Conservation (phyloP, 495 filamentous ascomycete species). For the Aspergillus affinis region DNA sequence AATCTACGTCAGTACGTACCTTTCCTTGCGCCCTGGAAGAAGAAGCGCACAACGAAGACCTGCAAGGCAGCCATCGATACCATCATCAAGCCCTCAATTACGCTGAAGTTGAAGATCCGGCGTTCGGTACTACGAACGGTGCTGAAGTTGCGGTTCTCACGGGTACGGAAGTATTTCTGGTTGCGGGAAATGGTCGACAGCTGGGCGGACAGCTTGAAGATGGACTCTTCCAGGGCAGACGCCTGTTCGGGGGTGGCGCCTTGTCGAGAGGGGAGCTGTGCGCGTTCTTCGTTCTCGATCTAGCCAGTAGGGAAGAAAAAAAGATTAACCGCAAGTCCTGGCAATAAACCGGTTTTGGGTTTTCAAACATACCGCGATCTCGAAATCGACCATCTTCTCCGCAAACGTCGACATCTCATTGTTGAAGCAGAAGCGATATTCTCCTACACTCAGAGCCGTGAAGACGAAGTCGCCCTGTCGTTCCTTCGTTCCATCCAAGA, state of each 20-base stretch:
- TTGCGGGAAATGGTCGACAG: constrained; percentile 95
- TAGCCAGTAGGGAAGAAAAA: constrained; percentile 34
- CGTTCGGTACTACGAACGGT: constrained; percentile 95
- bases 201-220: constrained; percentile 91
- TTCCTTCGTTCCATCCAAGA: constrained; percentile 88
- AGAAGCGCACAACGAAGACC: constrained; percentile 97
- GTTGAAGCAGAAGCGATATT: constrained; percentile 97
- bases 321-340: constrained; percentile 2
- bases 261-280: constrained; percentile 83
- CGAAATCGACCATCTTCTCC: constrained; percentile 98
- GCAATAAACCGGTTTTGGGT: background rate
- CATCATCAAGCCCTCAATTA: constrained; percentile 90
- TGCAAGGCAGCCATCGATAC: constrained; percentile 95
- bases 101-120: constrained; percentile 94
- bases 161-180: constrained; percentile 98
- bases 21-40: constrained; percentile 90
- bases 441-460: constrained; percentile 87
- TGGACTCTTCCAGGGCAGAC: constrained; percentile 85
- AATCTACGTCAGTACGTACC: constrained; percentile 43
- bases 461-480: constrained; percentile 98
- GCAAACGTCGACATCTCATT: constrained; percentile 98
- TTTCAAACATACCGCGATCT: constrained; percentile 76
- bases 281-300: constrained; percentile 91
- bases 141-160: constrained; percentile 98
- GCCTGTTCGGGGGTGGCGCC: constrained; percentile 91